Evolutionary conservation across 768 basidiomycete species (phyloP), one percentile per base, ranked within the genome.

Genomic region (Pulveroboletus sp.): DNA sequence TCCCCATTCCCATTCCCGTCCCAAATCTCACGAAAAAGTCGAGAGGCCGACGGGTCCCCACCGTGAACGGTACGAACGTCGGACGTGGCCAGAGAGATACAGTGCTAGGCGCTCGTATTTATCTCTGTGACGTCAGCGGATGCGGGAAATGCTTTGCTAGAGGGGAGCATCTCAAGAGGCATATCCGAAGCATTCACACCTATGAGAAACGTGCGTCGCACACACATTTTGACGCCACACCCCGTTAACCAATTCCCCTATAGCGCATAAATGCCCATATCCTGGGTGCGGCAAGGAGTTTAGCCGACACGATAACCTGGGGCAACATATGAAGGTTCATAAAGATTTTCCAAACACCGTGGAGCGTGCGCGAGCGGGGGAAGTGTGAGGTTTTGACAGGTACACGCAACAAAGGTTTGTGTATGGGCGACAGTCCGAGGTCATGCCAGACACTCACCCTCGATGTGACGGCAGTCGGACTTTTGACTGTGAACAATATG

Each of bases 101-200:
- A 43, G 69, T 60, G 62, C 64, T 67, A 57, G 69, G 64, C 57
- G 73, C 63, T 61, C 74, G 82, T 52, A 74, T 80, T 57, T 89
- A 89, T 65, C 72, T 80, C 42, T 93, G 91, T 73, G 78, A 79
- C 51, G 89, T 93, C 26, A 77, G 79, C 14, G 90, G 83, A 6
- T 94, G 93, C 66, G 86, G 85, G 38, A 93, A 93, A 70, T 87
- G 84, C 59, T 94, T 95, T 68, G 83, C 85, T 32, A 77, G 93
- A 28, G 86, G 86, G 18, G 93, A 95, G 69, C 93, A 95, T 66
- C 71, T 95, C 55, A 93, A 93, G 75, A 74, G 93, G 55, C 92
- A 94, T 66, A 79, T 93, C 36, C 71, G 89, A 57, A 86, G 85
- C 61, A 91, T 94, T 47, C 92, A 94, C 69, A 93, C 92, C 21